Evolutionary conservation across 352 stramenopile species (phyloP).

Genomic region (Globisporangium canariense): DNA sequence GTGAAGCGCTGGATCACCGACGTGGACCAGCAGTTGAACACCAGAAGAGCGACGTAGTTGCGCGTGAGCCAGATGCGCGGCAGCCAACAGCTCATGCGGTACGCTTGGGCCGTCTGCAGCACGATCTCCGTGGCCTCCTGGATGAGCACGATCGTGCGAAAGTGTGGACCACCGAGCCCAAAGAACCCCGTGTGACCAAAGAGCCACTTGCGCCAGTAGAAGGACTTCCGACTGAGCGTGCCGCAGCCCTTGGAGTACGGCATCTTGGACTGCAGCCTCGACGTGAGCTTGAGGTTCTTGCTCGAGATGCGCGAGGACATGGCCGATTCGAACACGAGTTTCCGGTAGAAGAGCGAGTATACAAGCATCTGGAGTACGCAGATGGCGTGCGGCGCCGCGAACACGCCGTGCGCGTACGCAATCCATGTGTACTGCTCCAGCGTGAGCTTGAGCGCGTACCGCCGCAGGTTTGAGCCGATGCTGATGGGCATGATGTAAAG

Average conservation of each 20-base stretch:
- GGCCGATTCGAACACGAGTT: constrained; percentile 9
- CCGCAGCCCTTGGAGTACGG: not conserved
- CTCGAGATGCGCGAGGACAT: constrained; percentile 9
- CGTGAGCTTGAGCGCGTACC: constrained; percentile 13
- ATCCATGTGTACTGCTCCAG: constrained; percentile 13
- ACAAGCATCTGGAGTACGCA: constrained; percentile 16
- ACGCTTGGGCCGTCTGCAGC: constrained; percentile 28
- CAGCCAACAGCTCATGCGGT: constrained; percentile 19
- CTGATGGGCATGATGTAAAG: constrained; percentile 18
- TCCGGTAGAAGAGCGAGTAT: constrained; percentile 13
- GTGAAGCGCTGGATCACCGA: constrained; percentile 13
- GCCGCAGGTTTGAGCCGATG: constrained; percentile 17
- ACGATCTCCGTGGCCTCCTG: constrained; percentile 26
- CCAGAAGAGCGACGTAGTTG: constrained; percentile 13
- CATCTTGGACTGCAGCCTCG: not conserved
- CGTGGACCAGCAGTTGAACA: constrained; percentile 25
- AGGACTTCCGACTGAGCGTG: not conserved
- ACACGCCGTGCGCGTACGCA: constrained; percentile 9
- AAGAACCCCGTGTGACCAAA: constrained; percentile 22
- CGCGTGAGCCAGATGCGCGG: constrained; percentile 14
- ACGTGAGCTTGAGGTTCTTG: not conserved
- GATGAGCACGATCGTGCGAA: constrained; percentile 22
- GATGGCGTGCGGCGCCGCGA: constrained; percentile 15
- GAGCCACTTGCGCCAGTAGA: constrained; percentile 19
- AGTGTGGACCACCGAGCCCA: constrained; percentile 22